Evolutionary conservation across 768 basidiomycete genomes (phyloP).

Genomic region (Omphalotus guepiniiformis): DNA sequence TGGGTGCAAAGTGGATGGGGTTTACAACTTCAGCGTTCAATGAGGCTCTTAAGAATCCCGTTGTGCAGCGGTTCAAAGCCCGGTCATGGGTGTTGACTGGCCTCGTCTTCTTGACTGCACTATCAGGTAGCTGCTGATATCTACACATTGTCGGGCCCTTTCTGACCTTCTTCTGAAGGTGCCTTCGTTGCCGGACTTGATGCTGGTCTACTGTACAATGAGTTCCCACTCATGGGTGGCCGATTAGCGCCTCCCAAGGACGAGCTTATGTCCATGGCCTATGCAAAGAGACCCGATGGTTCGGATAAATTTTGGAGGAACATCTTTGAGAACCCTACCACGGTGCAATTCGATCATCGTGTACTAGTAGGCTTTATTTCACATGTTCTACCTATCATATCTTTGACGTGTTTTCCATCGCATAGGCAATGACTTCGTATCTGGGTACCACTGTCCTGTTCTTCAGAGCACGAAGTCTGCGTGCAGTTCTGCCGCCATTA

Average conservation of each 20-base stretch:
- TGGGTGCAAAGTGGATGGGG: constrained; percentile 56
- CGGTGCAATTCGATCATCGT: constrained; percentile 96
- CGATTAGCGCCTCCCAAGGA: constrained; percentile 73
- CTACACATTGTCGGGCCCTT: too few relatives aligned
- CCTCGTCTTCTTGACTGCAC: constrained; percentile 85
- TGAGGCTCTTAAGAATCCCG: constrained; percentile 48
- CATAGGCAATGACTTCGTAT: constrained; percentile 84
- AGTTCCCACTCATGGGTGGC: constrained; percentile 96
- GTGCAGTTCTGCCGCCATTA: constrained; percentile 58
- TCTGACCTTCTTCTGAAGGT: constrained; percentile 41
- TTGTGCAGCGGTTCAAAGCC: constrained; percentile 54
- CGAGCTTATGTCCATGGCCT: constrained; percentile 76
- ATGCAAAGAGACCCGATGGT: constrained; percentile 64
- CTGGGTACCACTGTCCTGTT: constrained; percentile 60
- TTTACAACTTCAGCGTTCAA: constrained; percentile 37
- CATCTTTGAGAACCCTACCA: constrained; percentile 94
- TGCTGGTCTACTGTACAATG: constrained; percentile 96
- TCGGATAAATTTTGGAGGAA: constrained; percentile 94
- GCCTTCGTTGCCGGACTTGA: constrained; percentile 98
- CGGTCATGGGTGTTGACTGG: constrained; percentile 61
- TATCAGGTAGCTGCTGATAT: constrained; percentile 63
- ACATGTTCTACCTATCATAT: not conserved
- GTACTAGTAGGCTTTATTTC: constrained; percentile 59
- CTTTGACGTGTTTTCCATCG: constrained; percentile 6
- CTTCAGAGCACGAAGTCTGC: constrained; percentile 41